Conservation (phyloP, 202 grass and related monocot species). For the Sporobolus alterniflorus region DNA sequence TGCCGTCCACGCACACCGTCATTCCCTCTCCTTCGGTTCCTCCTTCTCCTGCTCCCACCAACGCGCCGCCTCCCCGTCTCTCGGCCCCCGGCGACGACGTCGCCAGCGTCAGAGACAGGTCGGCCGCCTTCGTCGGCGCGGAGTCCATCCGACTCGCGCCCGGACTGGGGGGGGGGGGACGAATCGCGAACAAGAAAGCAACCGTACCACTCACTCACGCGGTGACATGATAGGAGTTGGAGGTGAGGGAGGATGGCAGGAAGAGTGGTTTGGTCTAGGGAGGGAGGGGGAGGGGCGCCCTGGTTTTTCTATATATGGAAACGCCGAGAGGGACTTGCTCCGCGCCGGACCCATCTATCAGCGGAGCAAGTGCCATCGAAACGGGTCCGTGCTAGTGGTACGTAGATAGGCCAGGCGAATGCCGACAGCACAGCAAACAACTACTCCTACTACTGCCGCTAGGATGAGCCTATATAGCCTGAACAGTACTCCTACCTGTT, state of each 20-base stretch:
- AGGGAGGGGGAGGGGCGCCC: background rate
- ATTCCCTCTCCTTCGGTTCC: background rate
- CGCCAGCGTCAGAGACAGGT: constrained; percentile 76
- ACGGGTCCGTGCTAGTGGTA: too few relatives aligned
- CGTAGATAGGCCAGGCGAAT: background rate
- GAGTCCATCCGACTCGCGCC: constrained; percentile 28
- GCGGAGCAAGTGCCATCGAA: too few relatives aligned
- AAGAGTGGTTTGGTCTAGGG: background rate
- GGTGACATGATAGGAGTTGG: constrained; percentile 9
- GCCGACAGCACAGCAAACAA: background rate
- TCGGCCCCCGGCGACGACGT: constrained; percentile 20
- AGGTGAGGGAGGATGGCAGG: background rate
- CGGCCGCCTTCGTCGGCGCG: constrained; percentile 23
- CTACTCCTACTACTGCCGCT: too few relatives aligned
- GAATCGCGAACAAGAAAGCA: too few relatives aligned
- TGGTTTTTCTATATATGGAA: constrained; percentile 63
- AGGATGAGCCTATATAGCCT: too few relatives aligned
- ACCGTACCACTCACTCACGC: background rate
- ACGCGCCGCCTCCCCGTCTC: rapidly evolving
- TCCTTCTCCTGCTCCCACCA: background rate
- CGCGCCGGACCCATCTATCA: too few relatives aligned
- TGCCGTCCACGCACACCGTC: constrained; percentile 46
- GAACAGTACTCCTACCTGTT: too few relatives aligned
- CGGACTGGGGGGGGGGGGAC: too few relatives aligned
- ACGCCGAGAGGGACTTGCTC: background rate